These are phyloP conservation scores for Chamaecyparis obtusa DNA, from an alignment of 75 land plant species.

Conservation along the genomic window DNA sequence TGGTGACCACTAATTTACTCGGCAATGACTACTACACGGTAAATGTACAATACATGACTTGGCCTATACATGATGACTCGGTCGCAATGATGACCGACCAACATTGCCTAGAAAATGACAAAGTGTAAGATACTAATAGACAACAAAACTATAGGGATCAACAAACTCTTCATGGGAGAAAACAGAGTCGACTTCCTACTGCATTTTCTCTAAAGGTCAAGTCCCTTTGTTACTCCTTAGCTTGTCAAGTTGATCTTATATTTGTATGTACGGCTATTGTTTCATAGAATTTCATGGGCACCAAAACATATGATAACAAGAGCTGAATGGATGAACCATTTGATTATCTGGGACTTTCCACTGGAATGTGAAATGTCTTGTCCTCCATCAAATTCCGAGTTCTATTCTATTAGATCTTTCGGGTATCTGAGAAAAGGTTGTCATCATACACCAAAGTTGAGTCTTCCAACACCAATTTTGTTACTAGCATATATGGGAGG, in stretches of 20 bases:
- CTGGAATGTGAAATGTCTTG: background rate
- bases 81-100: too few relatives aligned
- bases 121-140: too few relatives aligned
- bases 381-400: background rate
- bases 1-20: too few relatives aligned
- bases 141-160: too few relatives aligned
- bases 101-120: too few relatives aligned
- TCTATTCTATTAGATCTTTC: background rate
- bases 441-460: background rate
- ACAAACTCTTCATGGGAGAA: background rate
- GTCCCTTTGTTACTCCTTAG: background rate
- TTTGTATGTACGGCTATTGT: background rate
- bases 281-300: background rate
- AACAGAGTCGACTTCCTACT: background rate
- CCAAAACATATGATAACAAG: background rate
- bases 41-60: too few relatives aligned
- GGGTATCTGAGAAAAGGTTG: background rate
- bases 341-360: background rate
- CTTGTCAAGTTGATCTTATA: background rate
- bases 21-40: too few relatives aligned
- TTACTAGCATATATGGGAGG: background rate
- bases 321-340: background rate
- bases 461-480: background rate
- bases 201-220: background rate
- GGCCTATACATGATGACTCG: too few relatives aligned